Evolutionary conservation across 208 protist species (phyloP).

Genomic region (Leishmania arabica): DNA sequence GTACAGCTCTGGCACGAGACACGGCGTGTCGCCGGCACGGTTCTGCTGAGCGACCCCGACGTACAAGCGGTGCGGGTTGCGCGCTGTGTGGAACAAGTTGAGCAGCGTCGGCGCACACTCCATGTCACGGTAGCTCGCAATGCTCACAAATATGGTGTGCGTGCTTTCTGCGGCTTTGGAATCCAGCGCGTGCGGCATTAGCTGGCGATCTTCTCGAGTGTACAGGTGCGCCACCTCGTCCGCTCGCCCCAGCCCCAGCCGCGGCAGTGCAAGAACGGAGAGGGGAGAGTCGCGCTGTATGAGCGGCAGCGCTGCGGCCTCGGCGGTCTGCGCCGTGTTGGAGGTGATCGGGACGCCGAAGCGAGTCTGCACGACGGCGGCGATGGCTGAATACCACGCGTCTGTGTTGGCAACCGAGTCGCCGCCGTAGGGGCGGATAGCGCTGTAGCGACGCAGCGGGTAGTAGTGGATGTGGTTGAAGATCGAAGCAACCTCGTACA

Average conservation of each 20-base stretch:
- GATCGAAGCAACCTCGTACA: slow-evolving; percentile 36
- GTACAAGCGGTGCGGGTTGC: slow-evolving; percentile 68
- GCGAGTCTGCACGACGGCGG: slow-evolving; percentile 30
- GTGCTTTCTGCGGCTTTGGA: slow-evolving; percentile 14
- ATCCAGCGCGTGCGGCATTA: slow-evolving; percentile 20
- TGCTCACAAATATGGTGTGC: slow-evolving; percentile 85
- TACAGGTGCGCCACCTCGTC: slow-evolving; percentile 21
- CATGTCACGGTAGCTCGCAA: slow-evolving; percentile 89
- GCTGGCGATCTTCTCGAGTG: slow-evolving; percentile 9
- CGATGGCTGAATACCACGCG: slow-evolving; percentile 58
- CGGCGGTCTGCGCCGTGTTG: background rate
- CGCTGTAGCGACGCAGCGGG: slow-evolving; percentile 50
- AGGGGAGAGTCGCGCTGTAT: slow-evolving; percentile 12
- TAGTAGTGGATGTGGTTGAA: slow-evolving; percentile 62
- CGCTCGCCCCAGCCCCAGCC: slow-evolving; percentile 5
- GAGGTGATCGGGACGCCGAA: slow-evolving; percentile 9
- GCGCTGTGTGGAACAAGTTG: slow-evolving; percentile 67
- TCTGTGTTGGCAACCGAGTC: slow-evolving; percentile 31
- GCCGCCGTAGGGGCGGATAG: slow-evolving; percentile 32
- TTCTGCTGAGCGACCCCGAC: slow-evolving; percentile 90
- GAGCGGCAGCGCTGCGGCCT: background rate
- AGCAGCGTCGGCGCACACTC: slow-evolving; percentile 81
- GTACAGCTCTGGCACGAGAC: slow-evolving; percentile 41
- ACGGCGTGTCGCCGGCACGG: slow-evolving; percentile 40
- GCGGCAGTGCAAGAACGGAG: slow-evolving; percentile 19